These are phyloP conservation scores for Sporothrix curviconia DNA, from an alignment of 2,329 filamentous ascomycete species.

Conservation along the genomic window DNA sequence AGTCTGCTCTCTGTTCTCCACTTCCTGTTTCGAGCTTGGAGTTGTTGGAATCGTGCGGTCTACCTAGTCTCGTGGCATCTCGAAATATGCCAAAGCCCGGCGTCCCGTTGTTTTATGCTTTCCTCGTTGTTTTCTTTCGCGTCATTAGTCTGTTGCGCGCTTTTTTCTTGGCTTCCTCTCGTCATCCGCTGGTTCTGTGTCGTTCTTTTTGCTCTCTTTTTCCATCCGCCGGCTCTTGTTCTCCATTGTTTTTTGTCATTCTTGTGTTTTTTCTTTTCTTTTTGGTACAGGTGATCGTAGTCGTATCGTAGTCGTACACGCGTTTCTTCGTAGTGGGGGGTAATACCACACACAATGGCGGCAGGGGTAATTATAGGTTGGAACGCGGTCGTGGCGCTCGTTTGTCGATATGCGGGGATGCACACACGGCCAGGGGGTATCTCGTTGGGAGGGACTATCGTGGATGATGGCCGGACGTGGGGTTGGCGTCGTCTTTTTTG, in stretches of 20 bases:
- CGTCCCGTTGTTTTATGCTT: slow-evolving; percentile 2
- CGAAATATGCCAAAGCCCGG: background rate
- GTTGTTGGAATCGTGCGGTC: background rate
- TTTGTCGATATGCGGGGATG: background rate
- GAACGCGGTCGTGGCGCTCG: background rate
- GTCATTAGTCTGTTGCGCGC: background rate
- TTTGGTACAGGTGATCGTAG: background rate
- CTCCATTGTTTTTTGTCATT: background rate
- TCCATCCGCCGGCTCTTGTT: background rate
- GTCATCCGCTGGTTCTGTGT: background rate
- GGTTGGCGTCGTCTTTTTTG: too few species aligned
- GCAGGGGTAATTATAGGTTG: slow-evolving; percentile 2
- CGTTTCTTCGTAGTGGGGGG: background rate
- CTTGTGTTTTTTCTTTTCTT: background rate
- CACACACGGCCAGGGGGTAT: background rate
- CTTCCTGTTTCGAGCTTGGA: background rate
- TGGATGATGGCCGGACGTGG: background rate
- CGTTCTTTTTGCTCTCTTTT: background rate
- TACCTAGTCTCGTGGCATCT: slow-evolving; percentile 2
- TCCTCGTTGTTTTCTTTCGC: slow-evolving; percentile 2
- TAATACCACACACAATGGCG: background rate
- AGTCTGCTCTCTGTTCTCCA: too few species aligned
- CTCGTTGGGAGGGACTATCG: background rate
- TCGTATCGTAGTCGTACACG: background rate
- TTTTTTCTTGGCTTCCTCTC: background rate